Evolutionary conservation across 2,329 filamentous ascomycete genomes (phyloP), one percentile per base, ranked within the genome.

Genomic region (Ophiostoma sp.): DNA sequence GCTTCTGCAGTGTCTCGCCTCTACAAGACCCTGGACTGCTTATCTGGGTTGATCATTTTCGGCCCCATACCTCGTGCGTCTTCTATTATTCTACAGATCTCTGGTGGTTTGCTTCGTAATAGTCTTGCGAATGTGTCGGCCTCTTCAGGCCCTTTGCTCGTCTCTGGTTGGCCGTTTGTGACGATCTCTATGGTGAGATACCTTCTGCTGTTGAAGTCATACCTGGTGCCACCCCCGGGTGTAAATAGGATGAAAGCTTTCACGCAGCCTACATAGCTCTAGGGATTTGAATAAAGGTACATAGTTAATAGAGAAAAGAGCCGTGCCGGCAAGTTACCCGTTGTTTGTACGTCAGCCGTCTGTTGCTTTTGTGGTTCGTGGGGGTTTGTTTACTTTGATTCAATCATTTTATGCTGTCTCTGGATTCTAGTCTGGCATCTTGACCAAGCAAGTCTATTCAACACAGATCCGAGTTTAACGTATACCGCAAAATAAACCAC

Each of bases 301-400:
- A 48, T 11, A 13, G 13, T 41, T 41, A 41, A 41, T 48, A 48
- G 44, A 48, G 4, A 48, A 48, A 48, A 20, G 2, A 48, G 44
- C 44, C 44, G 17, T n/a, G 4, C 44, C 17, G 44, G 44, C 17
- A 48, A 48, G 4, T 48, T 48, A n/a, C 44, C 44, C 44, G 44
- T 48, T 48, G 17, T 6, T 48, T 48, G 44, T 48, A 48, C 44
- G 44, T n/a, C 44, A 48, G 44, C 17, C 5, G 44, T n/a, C 44
- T 48, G 7, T 7, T n/a, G 20, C 13, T 44, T 20, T 17, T n/a
- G 44, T 20, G 20, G 44, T n/a, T 48, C 44, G 44, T 48, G 44
- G 44, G 44, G 44, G 44, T 48, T 48, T 48, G 44, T 48, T 48
- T n/a, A 48, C 44, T 48, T 48, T n/a, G 44, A 48, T 48, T 48